Evolutionary conservation across 1,284 basidiomycete species (phyloP).

Genomic region (Rhodotorula sp.): DNA sequence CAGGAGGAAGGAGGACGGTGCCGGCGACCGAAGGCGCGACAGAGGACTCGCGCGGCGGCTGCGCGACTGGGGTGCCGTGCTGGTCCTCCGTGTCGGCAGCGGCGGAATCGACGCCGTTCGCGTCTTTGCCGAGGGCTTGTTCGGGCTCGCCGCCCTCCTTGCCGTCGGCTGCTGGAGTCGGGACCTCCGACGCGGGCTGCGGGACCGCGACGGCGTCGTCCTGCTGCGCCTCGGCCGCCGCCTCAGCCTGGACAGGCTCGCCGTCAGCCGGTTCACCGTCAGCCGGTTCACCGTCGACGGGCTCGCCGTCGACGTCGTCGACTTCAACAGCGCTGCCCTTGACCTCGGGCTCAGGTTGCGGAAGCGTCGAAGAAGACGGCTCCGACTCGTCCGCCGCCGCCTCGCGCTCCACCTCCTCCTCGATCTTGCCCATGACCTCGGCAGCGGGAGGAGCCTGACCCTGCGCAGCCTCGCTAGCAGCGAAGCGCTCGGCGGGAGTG

Average conservation of each 20-base stretch:
- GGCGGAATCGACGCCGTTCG: too few relatives aligned
- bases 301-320: slow-evolving; percentile 14
- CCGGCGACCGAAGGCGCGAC: slow-evolving; percentile 6
- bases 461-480: not conserved
- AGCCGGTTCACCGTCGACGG: slow-evolving; percentile 2
- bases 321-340: slow-evolving; percentile 30
- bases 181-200: not conserved
- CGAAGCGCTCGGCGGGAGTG: not conserved
- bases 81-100: too few relatives aligned
- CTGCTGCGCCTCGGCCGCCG: not conserved
- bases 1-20: slow-evolving; percentile 43
- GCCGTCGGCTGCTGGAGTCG: too few relatives aligned
- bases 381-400: not conserved
- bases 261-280: not conserved
- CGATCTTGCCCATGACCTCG: not conserved
- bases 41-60: slow-evolving; percentile 8
- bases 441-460: not conserved
- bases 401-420: not conserved
- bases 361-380: too few relatives aligned
- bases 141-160: too few relatives aligned
- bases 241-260: not conserved
- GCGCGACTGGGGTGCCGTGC: not conserved
- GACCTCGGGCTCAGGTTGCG: slow-evolving; percentile 23
- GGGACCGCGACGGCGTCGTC: too few relatives aligned
- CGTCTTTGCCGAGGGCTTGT: too few relatives aligned